Evolutionary conservation across 805 yeast species (phyloP).

Genomic region (Starmerella floris): DNA sequence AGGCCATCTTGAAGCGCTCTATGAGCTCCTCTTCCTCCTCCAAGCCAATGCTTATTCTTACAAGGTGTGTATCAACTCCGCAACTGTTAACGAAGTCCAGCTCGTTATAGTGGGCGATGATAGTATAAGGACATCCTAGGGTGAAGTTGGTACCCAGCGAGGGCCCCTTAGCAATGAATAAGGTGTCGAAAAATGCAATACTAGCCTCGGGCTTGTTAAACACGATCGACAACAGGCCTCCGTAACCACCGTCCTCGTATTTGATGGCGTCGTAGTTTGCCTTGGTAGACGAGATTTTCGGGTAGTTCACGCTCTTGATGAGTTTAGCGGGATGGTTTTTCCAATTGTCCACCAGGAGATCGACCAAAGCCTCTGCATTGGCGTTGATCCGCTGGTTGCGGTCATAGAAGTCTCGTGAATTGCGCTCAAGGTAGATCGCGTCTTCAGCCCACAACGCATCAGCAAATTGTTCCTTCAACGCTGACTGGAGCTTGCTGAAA

Average conservation of each 20-base stretch:
- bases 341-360: constrained; percentile 18
- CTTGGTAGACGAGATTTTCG: constrained; percentile 41
- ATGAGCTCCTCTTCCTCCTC: constrained; percentile 55
- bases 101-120: constrained; percentile 74
- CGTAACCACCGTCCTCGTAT: constrained; percentile 69
- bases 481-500: constrained; percentile 39
- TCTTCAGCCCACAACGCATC: constrained; percentile 89
- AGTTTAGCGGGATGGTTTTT: constrained; percentile 27
- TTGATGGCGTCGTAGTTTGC: constrained; percentile 58
- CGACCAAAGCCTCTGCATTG: constrained; percentile 31
- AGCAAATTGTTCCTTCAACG: constrained; percentile 44
- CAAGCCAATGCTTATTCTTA: constrained; percentile 73
- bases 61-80: constrained; percentile 68
- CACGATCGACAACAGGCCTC: constrained; percentile 67
- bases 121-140: constrained; percentile 77
- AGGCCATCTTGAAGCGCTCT: constrained; percentile 38
- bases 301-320: constrained; percentile 59
- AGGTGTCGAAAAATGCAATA: constrained; percentile 55
- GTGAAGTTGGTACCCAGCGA: constrained; percentile 84
- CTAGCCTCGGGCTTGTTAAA: constrained; percentile 56
- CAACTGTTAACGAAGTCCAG: constrained; percentile 64
- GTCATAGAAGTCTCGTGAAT: constrained; percentile 72
- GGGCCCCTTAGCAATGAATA: constrained; percentile 71
- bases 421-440: constrained; percentile 80
- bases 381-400: constrained; percentile 37